Conservation (phyloP, 164 flowering plant genomes). For the Liriodendron chinense region DNA sequence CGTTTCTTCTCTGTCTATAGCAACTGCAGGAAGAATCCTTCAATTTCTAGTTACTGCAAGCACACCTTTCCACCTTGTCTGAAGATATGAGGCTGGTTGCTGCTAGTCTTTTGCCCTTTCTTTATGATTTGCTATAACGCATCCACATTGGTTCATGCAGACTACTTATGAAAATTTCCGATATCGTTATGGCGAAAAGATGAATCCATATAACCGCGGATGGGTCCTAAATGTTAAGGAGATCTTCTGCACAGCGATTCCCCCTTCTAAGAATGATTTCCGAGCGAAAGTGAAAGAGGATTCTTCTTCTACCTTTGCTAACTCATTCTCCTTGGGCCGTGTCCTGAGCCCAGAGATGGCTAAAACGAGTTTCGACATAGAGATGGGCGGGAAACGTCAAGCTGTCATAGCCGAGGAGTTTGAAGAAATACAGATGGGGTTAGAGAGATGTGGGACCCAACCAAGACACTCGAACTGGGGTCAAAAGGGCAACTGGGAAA, state of each 20-base stretch:
- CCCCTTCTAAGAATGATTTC: conserved; percentile 52
- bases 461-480: conserved; percentile 34
- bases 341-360: conserved; percentile 44
- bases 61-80: too few relatives aligned
- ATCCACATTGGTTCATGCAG: conserved; percentile 36
- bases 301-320: conserved; percentile 14
- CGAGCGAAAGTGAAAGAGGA: conserved; percentile 42
- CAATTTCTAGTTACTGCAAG: too few relatives aligned
- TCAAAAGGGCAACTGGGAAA: conserved; percentile 47
- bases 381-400: conserved; percentile 50
- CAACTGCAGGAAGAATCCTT: too few relatives aligned
- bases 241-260: conserved; percentile 50
- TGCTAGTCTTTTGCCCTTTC: neutral
- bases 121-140: neutral
- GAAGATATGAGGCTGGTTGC: neutral
- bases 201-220: conserved; percentile 65
- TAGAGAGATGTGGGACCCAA: conserved; percentile 40
- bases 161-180: conserved; percentile 87
- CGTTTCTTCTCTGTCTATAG: too few relatives aligned
- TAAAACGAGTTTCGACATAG: conserved; percentile 47
- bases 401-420: conserved; percentile 55
- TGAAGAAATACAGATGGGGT: conserved; percentile 53
- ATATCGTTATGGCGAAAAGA: conserved; percentile 53
- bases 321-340: conserved; percentile 21
- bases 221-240: conserved; percentile 39